These are phyloP conservation scores for Saussurea involucrata DNA, from an alignment of 129 eudicot genomes.

Conservation along the genomic window DNA sequence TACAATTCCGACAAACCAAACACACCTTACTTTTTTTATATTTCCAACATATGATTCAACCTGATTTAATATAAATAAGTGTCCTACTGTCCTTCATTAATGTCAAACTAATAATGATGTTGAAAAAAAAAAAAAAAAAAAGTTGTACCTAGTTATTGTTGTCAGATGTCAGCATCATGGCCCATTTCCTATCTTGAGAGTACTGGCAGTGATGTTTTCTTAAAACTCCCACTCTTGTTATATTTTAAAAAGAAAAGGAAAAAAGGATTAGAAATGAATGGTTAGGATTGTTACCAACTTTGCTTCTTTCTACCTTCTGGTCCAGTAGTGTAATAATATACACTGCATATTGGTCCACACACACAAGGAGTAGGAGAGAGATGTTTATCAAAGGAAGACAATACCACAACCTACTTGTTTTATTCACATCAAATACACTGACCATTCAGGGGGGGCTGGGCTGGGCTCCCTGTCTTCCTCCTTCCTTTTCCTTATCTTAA, in stretches of 20 bases:
- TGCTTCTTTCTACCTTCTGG: conserved; percentile 31
- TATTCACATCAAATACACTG: conserved; percentile 28
- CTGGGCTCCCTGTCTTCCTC: conserved; percentile 33
- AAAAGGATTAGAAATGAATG: conserved; percentile 12
- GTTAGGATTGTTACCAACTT: conserved; percentile 28
- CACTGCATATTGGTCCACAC: conserved; percentile 41
- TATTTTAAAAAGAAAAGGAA: not conserved
- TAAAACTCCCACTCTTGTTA: conserved; percentile 16
- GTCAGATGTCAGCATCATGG: conserved; percentile 31
- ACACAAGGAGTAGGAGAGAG: conserved; percentile 29
- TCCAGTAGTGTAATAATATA: not conserved
- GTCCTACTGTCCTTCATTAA: too few species aligned
- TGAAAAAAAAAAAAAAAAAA: conserved; percentile 3
- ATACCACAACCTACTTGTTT: conserved; percentile 54
- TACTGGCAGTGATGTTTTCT: conserved; percentile 26
- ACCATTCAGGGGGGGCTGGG: too few species aligned
- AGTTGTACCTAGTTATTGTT: not conserved
- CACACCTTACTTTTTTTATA: not conserved
- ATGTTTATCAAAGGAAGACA: conserved; percentile 52
- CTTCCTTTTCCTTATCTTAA: too few species aligned
- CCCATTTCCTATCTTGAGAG: conserved; percentile 33
- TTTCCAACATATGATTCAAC: not conserved
- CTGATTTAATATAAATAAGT: not conserved
- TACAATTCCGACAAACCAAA: not conserved
- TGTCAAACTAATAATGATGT: conserved; percentile 11